phyloP scores from a whole-genome alignment of 768 basidiomycete genomes.

The Collybia sordida region DNA sequence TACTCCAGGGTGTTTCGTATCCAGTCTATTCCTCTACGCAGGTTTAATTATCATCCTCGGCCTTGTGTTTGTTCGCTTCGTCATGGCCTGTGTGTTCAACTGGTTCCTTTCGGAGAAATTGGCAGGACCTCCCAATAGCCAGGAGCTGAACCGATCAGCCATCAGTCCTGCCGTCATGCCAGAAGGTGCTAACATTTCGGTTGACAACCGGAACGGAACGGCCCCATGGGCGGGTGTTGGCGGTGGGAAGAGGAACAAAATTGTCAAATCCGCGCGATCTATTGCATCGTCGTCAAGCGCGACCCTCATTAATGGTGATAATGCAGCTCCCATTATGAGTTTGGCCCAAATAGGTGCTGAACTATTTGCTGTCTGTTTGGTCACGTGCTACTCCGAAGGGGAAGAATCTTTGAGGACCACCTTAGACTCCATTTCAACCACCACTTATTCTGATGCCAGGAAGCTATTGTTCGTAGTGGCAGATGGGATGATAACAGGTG shows the following conservation, averaged over 20 bases:
- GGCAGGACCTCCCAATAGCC: conserved; percentile 71
- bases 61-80: conserved; percentile 88
- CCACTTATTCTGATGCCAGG: conserved; percentile 87
- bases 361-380: conserved; percentile 91
- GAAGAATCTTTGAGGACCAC: conserved; percentile 90
- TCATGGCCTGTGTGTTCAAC: conserved; percentile 95
- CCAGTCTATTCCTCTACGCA: conserved; percentile 83
- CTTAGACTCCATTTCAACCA: conserved; percentile 88
- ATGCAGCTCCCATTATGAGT: conserved; percentile 68
- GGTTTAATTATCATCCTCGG: conserved; percentile 90
- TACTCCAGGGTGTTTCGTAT: conserved; percentile 93
- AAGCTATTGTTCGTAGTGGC: conserved; percentile 94
- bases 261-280: conserved; percentile 45
- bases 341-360: conserved; percentile 92
- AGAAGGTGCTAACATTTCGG: conserved; percentile 91
- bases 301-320: conserved; percentile 52
- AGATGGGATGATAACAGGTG: conserved; percentile 98
- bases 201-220: conserved; percentile 88
- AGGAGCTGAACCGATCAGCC: conserved; percentile 74
- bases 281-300: conserved; percentile 52
- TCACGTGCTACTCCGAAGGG: conserved; percentile 98
- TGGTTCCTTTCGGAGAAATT: conserved; percentile 91
- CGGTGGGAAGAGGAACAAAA: conserved; percentile 51
- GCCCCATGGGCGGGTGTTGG: conserved; percentile 86
- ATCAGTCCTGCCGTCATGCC: conserved; percentile 97